Base-by-base conservation (phyloP, 2,329 filamentous ascomycete genomes). In the Paraphoma sp. region DNA sequence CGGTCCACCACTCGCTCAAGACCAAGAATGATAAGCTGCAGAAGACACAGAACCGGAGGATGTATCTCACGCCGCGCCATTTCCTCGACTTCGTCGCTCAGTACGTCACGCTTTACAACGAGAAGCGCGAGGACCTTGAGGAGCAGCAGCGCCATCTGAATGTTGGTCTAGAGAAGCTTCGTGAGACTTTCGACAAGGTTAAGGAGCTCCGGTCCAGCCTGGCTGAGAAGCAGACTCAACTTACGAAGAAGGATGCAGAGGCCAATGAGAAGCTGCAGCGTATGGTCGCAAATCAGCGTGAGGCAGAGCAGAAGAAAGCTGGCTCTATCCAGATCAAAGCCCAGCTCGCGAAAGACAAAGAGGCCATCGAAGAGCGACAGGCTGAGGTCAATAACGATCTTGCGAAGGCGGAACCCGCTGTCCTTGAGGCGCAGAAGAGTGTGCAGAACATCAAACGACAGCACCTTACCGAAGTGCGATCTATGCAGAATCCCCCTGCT, bases 81-180 rank as follows among this genome's bases (percentile, higher is more conserved):
- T 99, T 97, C 82, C 82, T 99, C 49, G 96, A 99, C 76, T 99
- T 99, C 70, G 94, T 99, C 56, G 92, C 93, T 40, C 95, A 99
- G 74, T 99, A 97, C 74, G 93, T 97, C 77, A 95, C 91, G 77
- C 84, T 99, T 6, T 98, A 98, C 80, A 96, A 93, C 61, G 95
- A 99, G 78, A 99, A 99, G 82, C 91, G 96, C 10, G 95, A 98
- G 76, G 95, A 99, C 73, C 86, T 99, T 1, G 95, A 99, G 77
- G 95, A 99, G 75, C 95, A 99, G 77, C 95, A 99, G 75, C 90
- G 95, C 30, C 95, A 99, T 84, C 84, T 99, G 60, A 99, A 99
- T 70, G 93, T 98, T 54, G 96, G 95, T 83, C 86, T 99, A 1
- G 95, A 99, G 81, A 99, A 99, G 78, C 83, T 99, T 29, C 87